These are phyloP conservation scores for Euphorbia tirucalli DNA, from an alignment of 345 rosid species.

Conservation along the genomic window DNA sequence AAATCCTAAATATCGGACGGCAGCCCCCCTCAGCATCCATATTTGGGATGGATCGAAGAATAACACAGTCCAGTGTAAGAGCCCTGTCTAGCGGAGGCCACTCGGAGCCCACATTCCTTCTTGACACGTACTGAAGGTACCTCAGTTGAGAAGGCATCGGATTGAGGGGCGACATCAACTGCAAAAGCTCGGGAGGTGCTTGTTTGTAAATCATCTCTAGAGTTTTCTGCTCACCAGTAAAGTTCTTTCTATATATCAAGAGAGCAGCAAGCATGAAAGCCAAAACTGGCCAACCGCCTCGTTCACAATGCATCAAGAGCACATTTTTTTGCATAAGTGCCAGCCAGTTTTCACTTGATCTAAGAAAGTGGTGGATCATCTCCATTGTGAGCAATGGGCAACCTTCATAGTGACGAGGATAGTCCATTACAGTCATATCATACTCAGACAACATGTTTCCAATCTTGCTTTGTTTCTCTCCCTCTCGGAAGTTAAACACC, in stretches of 20 bases:
- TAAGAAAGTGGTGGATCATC: slow-evolving; percentile 62
- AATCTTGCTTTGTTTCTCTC: slow-evolving; percentile 50
- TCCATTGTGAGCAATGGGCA: slow-evolving; percentile 73
- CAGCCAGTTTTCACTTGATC: slow-evolving; percentile 74
- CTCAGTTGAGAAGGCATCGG: slow-evolving; percentile 77
- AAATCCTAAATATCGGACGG: slow-evolving; percentile 67
- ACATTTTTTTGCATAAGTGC: slow-evolving; percentile 58
- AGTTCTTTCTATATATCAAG: slow-evolving; percentile 58
- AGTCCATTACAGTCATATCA: slow-evolving; percentile 83
- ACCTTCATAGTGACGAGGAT: slow-evolving; percentile 73
- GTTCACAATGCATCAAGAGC: slow-evolving; percentile 65
- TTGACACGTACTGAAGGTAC: slow-evolving; percentile 73
- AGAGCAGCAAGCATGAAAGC: slow-evolving; percentile 81
- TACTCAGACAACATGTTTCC: slow-evolving; percentile 47
- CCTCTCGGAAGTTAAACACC: slow-evolving; percentile 76
- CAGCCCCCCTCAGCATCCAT: slow-evolving; percentile 68
- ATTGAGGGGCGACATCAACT: slow-evolving; percentile 54
- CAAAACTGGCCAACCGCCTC: slow-evolving; percentile 74
- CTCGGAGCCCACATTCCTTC: slow-evolving; percentile 56
- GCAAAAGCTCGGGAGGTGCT: slow-evolving; percentile 69
- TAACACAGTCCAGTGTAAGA: slow-evolving; percentile 61
- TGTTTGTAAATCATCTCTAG: slow-evolving; percentile 75
- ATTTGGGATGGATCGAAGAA: slow-evolving; percentile 57
- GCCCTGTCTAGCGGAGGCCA: slow-evolving; percentile 73
- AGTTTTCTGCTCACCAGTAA: slow-evolving; percentile 59